A percentile compares a stretch with the other conserved stretches of the same genome.
Evolutionary conservation across 176 grass and related monocot genomes (phyloP).

Genomic region (Oropetium thomaeum): DNA sequence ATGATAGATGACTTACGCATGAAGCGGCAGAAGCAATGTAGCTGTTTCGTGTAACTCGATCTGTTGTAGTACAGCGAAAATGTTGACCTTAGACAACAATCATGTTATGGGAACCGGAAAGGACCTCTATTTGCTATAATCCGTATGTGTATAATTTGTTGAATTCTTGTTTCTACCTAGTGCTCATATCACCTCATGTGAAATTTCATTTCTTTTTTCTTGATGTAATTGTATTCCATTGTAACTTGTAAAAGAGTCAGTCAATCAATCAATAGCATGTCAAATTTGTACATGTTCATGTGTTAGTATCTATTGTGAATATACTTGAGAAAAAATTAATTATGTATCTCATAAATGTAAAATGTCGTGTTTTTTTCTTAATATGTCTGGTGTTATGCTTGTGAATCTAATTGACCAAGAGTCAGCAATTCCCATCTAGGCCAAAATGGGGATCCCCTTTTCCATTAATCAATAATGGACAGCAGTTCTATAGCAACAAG

Average conservation of each 20-base stretch:
- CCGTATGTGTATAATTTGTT: not conserved
- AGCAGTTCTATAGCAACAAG: not conserved
- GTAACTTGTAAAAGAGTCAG: slow-evolving; percentile 25
- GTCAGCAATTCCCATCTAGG: not conserved
- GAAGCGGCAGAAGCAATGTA: slow-evolving; percentile 41
- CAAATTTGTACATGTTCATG: not conserved
- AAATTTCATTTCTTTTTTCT: slow-evolving; percentile 4
- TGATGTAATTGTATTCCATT: slow-evolving; percentile 18
- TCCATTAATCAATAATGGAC: not conserved
- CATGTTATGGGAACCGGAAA: not conserved
- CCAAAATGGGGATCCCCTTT: not conserved
- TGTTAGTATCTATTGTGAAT: not conserved
- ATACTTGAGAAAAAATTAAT: not conserved
- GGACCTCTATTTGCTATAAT: not conserved
- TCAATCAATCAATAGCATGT: slow-evolving; percentile 7
- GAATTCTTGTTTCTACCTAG: not conserved
- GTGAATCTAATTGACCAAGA: not conserved
- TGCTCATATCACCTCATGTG: not conserved
- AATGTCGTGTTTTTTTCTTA: not conserved
- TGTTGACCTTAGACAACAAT: not conserved
- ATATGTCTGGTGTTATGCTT: not conserved
- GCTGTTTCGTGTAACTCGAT: slow-evolving; percentile 25
- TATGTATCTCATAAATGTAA: no score
- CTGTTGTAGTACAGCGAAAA: slow-evolving; percentile 22
- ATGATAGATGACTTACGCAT: slow-evolving; percentile 32